A percentile compares a stretch with the other conserved stretches of the same genome.
These are phyloP conservation scores for Vaccinium darrowii DNA, from an alignment of 148 eudicot genomes.

Conservation along the genomic window DNA sequence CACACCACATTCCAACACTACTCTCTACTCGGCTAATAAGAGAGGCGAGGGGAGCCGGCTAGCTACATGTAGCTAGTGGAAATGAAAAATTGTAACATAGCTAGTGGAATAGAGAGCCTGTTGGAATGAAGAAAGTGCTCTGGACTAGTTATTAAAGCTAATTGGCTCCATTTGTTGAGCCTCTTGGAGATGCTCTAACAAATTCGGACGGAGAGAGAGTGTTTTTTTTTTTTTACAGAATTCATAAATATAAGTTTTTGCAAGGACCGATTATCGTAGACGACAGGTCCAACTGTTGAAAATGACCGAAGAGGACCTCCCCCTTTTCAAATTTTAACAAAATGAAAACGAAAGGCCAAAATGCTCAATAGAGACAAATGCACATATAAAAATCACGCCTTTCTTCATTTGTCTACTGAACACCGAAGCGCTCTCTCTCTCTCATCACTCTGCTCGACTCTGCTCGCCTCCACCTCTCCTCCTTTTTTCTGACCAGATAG, in stretches of 20 bases:
- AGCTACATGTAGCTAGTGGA: no score
- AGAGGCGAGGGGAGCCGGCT: no score
- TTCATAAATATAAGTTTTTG: background rate
- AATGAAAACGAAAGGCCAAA: background rate
- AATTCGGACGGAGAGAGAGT: no score
- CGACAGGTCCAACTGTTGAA: background rate
- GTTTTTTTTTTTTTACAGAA: no score
- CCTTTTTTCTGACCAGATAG: background rate
- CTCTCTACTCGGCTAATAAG: no score
- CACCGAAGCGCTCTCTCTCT: background rate
- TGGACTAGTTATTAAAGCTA: no score
- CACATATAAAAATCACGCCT: background rate
- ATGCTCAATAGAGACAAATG: background rate
- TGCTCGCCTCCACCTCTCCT: background rate
- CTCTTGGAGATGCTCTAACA: no score
- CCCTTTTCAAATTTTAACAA: background rate
- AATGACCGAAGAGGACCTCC: background rate
- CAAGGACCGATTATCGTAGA: background rate
- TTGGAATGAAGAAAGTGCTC: no score
- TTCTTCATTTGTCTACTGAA: background rate
- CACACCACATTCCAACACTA: no score
- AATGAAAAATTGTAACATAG: no score
- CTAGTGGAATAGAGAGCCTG: no score
- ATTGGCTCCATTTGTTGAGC: no score
- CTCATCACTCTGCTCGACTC: background rate